These are phyloP conservation scores for Spathaspora boniae DNA, from an alignment of 805 yeast species.

Conservation along the genomic window DNA sequence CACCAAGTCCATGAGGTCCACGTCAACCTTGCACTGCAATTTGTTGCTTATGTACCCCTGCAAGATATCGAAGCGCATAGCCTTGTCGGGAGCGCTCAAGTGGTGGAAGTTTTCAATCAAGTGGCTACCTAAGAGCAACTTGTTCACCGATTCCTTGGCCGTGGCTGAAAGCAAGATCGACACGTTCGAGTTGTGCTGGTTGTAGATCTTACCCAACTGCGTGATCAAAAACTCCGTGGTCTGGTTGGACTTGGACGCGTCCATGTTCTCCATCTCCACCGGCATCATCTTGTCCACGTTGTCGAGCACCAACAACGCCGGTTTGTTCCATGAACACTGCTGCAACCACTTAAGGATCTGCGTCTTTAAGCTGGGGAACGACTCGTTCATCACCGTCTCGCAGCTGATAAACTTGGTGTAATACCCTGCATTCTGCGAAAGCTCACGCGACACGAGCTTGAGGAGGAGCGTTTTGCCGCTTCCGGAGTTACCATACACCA, in stretches of 20 bases:
- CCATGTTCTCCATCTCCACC: slow-evolving; percentile 58
- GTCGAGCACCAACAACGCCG: slow-evolving; percentile 72
- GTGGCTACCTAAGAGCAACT: slow-evolving; percentile 61
- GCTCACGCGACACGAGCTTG: slow-evolving; percentile 33
- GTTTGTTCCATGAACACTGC: slow-evolving; percentile 70
- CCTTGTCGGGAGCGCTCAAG: slow-evolving; percentile 67
- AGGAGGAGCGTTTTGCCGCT: slow-evolving; percentile 72
- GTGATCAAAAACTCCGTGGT: slow-evolving; percentile 56
- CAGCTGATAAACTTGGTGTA: slow-evolving; percentile 49
- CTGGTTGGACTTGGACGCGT: slow-evolving; percentile 59
- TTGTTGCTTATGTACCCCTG: slow-evolving; percentile 30
- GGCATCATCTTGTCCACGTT: slow-evolving; percentile 72
- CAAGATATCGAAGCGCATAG: slow-evolving; percentile 49
- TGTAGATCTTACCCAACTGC: slow-evolving; percentile 41
- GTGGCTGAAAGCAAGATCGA: slow-evolving; percentile 61
- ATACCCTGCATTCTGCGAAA: slow-evolving; percentile 41
- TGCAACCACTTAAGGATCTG: slow-evolving; percentile 42
- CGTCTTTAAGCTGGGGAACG: slow-evolving; percentile 41
- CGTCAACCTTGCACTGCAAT: slow-evolving; percentile 30
- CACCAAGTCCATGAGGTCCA: slow-evolving; percentile 44
- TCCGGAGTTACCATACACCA: slow-evolving; percentile 74
- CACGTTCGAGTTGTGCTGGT: slow-evolving; percentile 44
- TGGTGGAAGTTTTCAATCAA: slow-evolving; percentile 60
- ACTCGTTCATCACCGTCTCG: slow-evolving; percentile 55
- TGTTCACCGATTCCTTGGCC: slow-evolving; percentile 63